A percentile compares a stretch with the other conserved stretches of the same genome.
Conservation (phyloP, 371 early-diverging fungal genomes). For the Batkoa obscura region DNA sequence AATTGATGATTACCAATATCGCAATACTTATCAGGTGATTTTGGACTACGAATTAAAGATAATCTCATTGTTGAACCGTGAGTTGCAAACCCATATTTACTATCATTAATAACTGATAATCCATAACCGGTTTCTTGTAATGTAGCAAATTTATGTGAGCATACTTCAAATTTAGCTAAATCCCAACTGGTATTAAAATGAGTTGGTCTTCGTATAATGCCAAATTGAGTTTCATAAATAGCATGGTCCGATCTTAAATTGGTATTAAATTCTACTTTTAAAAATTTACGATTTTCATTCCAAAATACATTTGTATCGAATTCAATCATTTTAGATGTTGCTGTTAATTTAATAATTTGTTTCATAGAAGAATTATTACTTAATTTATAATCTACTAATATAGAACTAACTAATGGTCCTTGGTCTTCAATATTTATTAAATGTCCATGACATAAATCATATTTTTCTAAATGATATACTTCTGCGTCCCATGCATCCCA, state of each 20-base stretch:
- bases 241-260: constrained; percentile 63
- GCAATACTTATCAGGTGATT: constrained; percentile 43
- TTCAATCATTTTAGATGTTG: constrained; percentile 47
- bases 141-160: constrained; percentile 91
- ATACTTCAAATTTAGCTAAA: constrained; percentile 86
- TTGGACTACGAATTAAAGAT: constrained; percentile 70
- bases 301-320: constrained; percentile 76
- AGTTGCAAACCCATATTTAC: constrained; percentile 76
- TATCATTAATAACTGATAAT: constrained; percentile 81
- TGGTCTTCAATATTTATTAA: constrained; percentile 25
- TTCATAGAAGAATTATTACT: constrained; percentile 36
- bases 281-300: constrained; percentile 73
- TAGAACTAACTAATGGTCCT: constrained; percentile 63
- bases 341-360: constrained; percentile 57
- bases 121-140: constrained; percentile 86
- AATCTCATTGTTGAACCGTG: constrained; percentile 64
- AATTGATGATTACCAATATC: constrained; percentile 59
- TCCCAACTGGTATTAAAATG: constrained; percentile 88
- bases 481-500: constrained; percentile 53
- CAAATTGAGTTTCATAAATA: constrained; percentile 91
- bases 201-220: constrained; percentile 75
- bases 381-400: constrained; percentile 39
- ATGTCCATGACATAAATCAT: constrained; percentile 15
- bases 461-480: constrained; percentile 73
- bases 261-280: constrained; percentile 87